Evolutionary conservation across 768 basidiomycete genomes (phyloP), one percentile per base, ranked within the genome.

Genomic region (Omphalotus guepiniiformis): DNA sequence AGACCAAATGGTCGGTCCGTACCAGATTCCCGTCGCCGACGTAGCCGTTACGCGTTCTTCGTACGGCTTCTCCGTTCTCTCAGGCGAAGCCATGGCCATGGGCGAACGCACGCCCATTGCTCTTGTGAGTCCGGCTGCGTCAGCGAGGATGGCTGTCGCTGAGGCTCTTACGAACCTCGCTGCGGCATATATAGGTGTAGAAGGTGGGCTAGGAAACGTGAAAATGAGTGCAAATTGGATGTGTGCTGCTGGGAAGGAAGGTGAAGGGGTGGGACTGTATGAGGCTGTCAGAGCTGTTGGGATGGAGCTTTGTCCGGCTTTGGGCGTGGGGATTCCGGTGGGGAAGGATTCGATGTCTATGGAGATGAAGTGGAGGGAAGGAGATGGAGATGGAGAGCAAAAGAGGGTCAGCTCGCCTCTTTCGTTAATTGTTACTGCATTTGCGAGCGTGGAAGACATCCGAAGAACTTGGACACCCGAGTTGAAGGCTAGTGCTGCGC

Each of bases 161-260:
- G 96, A 99, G 63, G 78, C 96, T 1, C 75, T 99, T 35, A 93
- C 87, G 56, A 99, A 98, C 67, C 75, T 98, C 50, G 81, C 79
- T 0, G 93, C 96, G 4, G 83, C 94, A 1, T 75, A 79, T 39
- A 69, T 94, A 32, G n/a, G n/a, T n/a, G n/a, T n/a, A n/a, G n/a
- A n/a, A n/a, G 78, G 79, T 3, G 75, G 79, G 21, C 70, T 97
- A 27, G 73, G 75, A 2, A 72, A 75, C 48, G 80, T 96, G 58
- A 99, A 99, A 67, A 76, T 99, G n/a, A 94, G 92, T 53, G 95
- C 95, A 38, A 99, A 99, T 65, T 99, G 96, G 96, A 99, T 99
- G 96, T 93, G 89, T 50, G 93, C 94, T 3, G 91, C 95, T 4
- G 84, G 83, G 7, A 88, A 88, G 61, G 73, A 82, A 57, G 87